These are phyloP conservation scores for Sordariomycetes sp. DNA, from an alignment of 2,329 filamentous ascomycete species.

Conservation along the genomic window DNA sequence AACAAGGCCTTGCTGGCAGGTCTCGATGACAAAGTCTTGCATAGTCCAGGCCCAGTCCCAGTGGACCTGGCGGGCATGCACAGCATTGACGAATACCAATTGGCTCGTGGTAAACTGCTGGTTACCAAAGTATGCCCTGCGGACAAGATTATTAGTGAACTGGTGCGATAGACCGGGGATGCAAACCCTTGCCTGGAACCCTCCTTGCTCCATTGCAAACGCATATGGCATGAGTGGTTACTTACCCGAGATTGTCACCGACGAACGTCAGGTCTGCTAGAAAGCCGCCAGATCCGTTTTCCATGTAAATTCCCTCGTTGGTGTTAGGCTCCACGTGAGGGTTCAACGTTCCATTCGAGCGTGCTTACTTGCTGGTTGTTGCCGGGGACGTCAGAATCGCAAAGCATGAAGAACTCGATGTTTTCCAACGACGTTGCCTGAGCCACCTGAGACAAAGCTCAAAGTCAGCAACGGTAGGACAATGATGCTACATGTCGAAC, in stretches of 20 bases:
- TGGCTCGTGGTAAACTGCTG: conserved; percentile 61
- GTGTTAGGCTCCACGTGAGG: too few relatives aligned
- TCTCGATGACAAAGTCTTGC: conserved; percentile 66
- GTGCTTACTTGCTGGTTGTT: conserved; percentile 8
- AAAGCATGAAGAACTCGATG: conserved; percentile 35
- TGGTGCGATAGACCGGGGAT: too few relatives aligned
- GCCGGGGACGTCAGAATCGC: conserved; percentile 7
- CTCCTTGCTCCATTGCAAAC: too few relatives aligned
- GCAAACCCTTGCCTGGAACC: too few relatives aligned
- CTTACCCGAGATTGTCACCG: conserved; percentile 49
- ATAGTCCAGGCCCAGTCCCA: conserved; percentile 73
- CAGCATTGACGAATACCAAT: conserved; percentile 50
- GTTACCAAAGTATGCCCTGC: conserved; percentile 47
- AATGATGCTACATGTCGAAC: too few relatives aligned
- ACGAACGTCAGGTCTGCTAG: conserved; percentile 53
- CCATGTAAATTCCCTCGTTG: conserved; percentile 14
- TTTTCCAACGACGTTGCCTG: conserved; percentile 44
- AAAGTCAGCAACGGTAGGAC: too few relatives aligned
- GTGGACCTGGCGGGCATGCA: conserved; percentile 55
- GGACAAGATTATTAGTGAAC: too few relatives aligned
- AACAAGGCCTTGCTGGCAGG: conserved; percentile 67
- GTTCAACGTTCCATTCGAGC: too few relatives aligned
- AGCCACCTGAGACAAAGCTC: too few relatives aligned
- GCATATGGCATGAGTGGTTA: too few relatives aligned
- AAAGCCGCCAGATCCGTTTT: conserved; percentile 27